phyloP scores from a whole-genome alignment of 2,329 filamentous ascomycete genomes.

The Alternaria viburni region DNA sequence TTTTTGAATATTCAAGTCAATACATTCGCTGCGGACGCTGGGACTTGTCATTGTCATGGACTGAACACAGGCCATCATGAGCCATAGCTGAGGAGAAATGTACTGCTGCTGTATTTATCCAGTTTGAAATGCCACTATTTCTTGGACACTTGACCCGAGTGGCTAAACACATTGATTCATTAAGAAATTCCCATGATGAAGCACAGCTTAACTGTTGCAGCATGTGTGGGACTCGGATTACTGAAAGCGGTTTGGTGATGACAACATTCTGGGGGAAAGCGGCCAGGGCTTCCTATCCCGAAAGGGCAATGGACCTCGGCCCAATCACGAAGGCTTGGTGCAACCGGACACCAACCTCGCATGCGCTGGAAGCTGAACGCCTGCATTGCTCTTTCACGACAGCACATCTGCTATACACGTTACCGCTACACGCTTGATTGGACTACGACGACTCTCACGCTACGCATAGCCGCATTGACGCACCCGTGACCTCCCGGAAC shows the following conservation, averaged over 20 bases:
- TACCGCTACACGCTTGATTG: neutral
- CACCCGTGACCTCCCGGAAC: conserved; percentile 14
- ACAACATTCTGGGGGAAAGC: neutral
- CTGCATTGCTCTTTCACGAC: neutral
- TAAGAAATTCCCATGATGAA: neutral
- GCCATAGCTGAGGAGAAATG: too few relatives aligned
- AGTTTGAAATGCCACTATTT: neutral
- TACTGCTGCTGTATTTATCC: neutral
- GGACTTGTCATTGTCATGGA: neutral
- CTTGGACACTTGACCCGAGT: too few relatives aligned
- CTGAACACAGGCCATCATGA: neutral
- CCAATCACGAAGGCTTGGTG: conserved; percentile 12
- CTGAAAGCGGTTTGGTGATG: neutral
- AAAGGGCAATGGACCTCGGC: conserved; percentile 25
- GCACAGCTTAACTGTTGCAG: neutral
- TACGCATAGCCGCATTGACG: neutral
- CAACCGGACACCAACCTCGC: conserved; percentile 15
- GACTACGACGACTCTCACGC: neutral
- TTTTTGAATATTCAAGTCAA: neutral
- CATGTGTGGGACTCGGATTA: neutral
- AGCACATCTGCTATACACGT: neutral
- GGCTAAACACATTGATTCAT: neutral
- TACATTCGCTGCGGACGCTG: neutral
- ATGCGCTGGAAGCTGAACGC: neutral
- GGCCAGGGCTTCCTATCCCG: conserved; percentile 13